A percentile compares a stretch with the other conserved stretches of the same genome.
Evolutionary conservation across 2,329 filamentous ascomycete genomes (phyloP).

Genomic region (Alternaria solani): DNA sequence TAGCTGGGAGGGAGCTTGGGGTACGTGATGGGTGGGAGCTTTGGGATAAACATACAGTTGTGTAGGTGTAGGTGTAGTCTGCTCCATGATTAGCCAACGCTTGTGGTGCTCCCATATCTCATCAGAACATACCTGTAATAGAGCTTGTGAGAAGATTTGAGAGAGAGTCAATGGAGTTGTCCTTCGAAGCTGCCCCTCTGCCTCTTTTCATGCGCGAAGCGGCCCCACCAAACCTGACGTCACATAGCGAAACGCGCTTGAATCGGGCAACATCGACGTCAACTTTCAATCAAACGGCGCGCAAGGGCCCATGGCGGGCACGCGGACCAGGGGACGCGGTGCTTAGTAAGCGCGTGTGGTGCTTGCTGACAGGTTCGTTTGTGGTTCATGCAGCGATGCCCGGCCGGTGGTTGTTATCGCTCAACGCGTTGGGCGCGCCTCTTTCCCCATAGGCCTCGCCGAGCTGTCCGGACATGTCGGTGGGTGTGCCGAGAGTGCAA

Average conservation of each 20-base stretch:
- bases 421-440: background rate
- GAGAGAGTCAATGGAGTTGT: background rate
- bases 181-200: constrained; percentile 9
- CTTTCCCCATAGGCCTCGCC: background rate
- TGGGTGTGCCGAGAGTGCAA: background rate
- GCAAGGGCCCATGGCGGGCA: constrained; percentile 10
- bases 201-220: constrained; percentile 18
- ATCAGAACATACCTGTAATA: constrained; percentile 2
- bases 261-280: constrained; percentile 39
- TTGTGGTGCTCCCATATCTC: fast-evolving
- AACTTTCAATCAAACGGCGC: constrained; percentile 24
- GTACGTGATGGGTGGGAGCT: background rate
- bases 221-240: constrained; percentile 38
- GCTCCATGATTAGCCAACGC: background rate
- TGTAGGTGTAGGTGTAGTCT: background rate
- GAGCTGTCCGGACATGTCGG: background rate
- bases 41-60: background rate
- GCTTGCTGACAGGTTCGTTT: constrained; percentile 9
- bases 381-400: constrained; percentile 2
- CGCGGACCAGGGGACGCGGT: constrained; percentile 4
- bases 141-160: constrained; percentile 2
- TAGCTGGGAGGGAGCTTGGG: background rate
- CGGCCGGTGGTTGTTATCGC: constrained; percentile 16
- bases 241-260: constrained; percentile 22
- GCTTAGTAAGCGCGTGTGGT: constrained; percentile 14